These are phyloP conservation scores for Dimargaris cristalligena DNA, from an alignment of 192 early-diverging fungal species.

Conservation along the genomic window DNA sequence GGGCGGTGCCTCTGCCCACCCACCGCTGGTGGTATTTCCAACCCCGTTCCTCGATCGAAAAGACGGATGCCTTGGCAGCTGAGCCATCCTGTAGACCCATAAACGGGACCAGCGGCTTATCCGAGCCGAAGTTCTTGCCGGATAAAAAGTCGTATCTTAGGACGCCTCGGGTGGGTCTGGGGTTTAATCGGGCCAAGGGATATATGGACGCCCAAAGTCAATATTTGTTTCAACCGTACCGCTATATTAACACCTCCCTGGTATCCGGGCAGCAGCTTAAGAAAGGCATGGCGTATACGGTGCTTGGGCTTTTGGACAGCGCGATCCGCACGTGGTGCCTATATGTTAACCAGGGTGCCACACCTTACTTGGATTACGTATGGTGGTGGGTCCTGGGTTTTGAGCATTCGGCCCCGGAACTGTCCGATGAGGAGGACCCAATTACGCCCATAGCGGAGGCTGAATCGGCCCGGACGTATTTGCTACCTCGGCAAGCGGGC, in stretches of 20 bases:
- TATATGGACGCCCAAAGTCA: slow-evolving; percentile 1
- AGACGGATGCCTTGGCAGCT: no score
- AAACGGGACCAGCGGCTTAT: no score
- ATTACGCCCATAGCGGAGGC: no score
- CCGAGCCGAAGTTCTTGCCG: no score
- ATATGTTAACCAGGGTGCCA: no score
- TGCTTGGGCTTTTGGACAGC: neutral
- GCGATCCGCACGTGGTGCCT: no score
- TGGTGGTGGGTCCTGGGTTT: slow-evolving; percentile 9
- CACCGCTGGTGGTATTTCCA: no score
- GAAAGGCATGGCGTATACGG: neutral
- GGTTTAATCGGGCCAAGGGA: neutral
- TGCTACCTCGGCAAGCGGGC: neutral
- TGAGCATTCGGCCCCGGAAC: neutral
- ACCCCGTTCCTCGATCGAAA: no score
- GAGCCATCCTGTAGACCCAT: no score
- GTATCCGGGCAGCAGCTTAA: neutral
- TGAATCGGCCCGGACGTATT: neutral
- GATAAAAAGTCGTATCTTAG: neutral
- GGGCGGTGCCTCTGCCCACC: no score
- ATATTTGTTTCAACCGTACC: neutral
- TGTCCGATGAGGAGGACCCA: neutral
- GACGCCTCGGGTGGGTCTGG: slow-evolving; percentile 3
- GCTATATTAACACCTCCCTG: neutral
- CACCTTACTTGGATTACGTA: no score